Evolutionary conservation across 2,329 filamentous ascomycete genomes (phyloP).

Genomic region (Fusarium hostae): DNA sequence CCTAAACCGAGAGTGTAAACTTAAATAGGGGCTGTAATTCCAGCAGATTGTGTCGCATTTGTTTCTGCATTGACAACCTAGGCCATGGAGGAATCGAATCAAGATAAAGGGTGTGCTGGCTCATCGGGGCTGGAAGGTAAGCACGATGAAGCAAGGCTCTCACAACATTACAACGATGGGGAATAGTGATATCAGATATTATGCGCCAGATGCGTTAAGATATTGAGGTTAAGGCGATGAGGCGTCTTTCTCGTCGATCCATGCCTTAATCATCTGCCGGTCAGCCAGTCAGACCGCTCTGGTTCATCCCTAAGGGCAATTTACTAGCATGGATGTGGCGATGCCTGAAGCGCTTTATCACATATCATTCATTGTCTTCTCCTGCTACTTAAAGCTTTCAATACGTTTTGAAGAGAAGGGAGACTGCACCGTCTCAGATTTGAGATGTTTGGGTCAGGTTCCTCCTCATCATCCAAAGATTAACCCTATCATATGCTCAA

Average conservation of each 20-base stretch:
- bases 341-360: too few species aligned
- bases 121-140: neutral
- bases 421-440: rapidly evolving
- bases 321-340: too few species aligned
- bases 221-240: neutral
- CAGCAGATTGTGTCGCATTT: neutral
- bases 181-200: neutral
- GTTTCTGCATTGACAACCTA: neutral
- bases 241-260: neutral
- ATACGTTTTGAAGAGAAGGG: too few species aligned
- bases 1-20: neutral
- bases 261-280: too few species aligned
- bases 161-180: neutral
- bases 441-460: rapidly evolving
- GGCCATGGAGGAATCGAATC: neutral
- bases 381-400: too few species aligned
- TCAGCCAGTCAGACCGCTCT: too few species aligned
- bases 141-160: neutral
- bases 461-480: rapidly evolving
- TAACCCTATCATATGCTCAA: neutral
- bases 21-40: neutral
- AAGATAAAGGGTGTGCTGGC: rapidly evolving
- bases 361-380: too few species aligned
- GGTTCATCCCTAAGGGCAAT: too few species aligned
- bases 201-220: neutral